Evolutionary conservation across 768 basidiomycete genomes (phyloP).

Genomic region (Cantharellus cinnabarinus): DNA sequence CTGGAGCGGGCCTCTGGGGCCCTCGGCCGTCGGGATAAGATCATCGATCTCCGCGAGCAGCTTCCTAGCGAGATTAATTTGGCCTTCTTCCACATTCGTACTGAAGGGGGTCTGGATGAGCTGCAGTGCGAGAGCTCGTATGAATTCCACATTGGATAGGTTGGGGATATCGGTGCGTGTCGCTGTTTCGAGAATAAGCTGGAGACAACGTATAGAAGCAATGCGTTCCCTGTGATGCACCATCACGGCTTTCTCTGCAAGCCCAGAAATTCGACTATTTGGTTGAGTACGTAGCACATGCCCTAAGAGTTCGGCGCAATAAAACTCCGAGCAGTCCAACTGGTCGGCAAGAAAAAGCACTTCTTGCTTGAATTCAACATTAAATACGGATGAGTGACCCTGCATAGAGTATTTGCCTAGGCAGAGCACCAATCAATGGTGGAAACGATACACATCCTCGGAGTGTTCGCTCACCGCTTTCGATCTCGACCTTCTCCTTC

Average conservation of each 20-base stretch:
- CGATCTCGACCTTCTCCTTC: constrained; percentile 51
- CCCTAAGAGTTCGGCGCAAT: constrained; percentile 49
- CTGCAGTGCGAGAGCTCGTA: constrained; percentile 18
- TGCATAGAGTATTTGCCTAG: constrained; percentile 46
- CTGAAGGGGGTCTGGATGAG: constrained; percentile 3
- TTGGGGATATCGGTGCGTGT: constrained; percentile 11
- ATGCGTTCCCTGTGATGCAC: constrained; percentile 52
- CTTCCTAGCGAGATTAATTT: constrained; percentile 27
- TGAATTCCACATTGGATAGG: neutral
- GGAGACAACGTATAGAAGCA: constrained; percentile 47
- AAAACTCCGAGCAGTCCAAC: constrained; percentile 65
- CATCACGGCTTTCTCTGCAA: constrained; percentile 43
- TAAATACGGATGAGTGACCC: constrained; percentile 49
- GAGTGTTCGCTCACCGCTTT: constrained; percentile 28
- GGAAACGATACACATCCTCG: constrained; percentile 1
- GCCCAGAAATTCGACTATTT: constrained; percentile 34
- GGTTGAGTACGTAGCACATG: constrained; percentile 42
- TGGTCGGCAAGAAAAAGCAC: constrained; percentile 61
- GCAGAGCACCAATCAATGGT: neutral
- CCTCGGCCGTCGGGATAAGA: constrained; percentile 28
- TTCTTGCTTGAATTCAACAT: constrained; percentile 60
- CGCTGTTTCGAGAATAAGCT: constrained; percentile 35
- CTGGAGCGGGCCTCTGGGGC: constrained; percentile 1
- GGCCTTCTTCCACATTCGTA: constrained; percentile 5
- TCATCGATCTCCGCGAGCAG: constrained; percentile 46